phyloP scores from a whole-genome alignment of 805 yeast genomes.

The Metschnikowia corniflorae region DNA sequence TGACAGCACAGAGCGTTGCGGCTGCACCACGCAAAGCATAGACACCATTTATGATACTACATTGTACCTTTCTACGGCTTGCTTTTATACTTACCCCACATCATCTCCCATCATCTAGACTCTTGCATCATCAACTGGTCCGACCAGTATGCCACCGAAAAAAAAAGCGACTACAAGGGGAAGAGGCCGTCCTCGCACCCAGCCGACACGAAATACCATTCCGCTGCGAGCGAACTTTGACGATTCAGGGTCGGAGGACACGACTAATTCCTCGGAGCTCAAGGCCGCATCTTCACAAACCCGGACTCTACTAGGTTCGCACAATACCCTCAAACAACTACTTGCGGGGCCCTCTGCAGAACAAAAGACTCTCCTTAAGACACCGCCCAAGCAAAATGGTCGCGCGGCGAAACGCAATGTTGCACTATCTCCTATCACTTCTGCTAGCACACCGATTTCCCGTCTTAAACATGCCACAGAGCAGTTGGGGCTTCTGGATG shows the following conservation, averaged over 20 bases:
- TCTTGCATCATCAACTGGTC: not conserved
- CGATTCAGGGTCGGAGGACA: conserved; percentile 12
- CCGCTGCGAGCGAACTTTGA: conserved; percentile 2
- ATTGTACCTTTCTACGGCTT: not conserved
- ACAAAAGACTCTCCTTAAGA: not conserved
- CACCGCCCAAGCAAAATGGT: conserved; percentile 7
- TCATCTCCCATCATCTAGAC: too few relatives aligned
- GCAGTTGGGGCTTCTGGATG: conserved; percentile 9
- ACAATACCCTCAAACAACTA: conserved; percentile 17
- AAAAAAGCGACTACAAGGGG: conserved; percentile 2
- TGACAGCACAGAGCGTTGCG: not conserved
- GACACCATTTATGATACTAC: not conserved
- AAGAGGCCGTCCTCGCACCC: conserved; percentile 1
- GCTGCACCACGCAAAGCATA: too few relatives aligned
- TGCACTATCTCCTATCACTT: conserved; percentile 10
- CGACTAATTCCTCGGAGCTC: conserved; percentile 1
- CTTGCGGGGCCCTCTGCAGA: conserved; percentile 9
- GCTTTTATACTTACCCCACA: too few relatives aligned
- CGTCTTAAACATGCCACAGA: conserved; percentile 15
- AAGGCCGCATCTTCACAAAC: conserved; percentile 7
- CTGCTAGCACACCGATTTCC: conserved; percentile 17
- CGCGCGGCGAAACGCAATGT: conserved; percentile 3
- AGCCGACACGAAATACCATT: not conserved
- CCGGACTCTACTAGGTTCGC: conserved; percentile 15
- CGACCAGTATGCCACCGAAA: conserved; percentile 14